Base-by-base conservation (phyloP, 2,329 filamentous ascomycete genomes). In the Pseudogymnoascus sp. region DNA sequence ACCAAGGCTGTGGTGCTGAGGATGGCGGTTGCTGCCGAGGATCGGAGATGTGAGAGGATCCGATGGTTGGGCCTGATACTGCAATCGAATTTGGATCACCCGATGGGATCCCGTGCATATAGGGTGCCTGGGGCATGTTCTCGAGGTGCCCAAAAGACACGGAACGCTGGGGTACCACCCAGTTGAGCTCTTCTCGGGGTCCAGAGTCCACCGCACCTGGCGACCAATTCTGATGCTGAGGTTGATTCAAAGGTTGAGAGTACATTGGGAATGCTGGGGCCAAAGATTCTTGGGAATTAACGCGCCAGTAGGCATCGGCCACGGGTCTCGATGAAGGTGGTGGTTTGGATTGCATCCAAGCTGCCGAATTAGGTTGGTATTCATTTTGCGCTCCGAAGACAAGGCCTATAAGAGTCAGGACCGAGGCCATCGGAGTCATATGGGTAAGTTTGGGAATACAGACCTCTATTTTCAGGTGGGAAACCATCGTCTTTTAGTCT, bases 211-310 rank as follows among this genome's bases (percentile, higher is more conserved):
- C 40, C 8, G 68, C 67, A 40, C 67, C 61, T 33, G 63, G 59
- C 31, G 70, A 65, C 72, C 72, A 74, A 62, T 66, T 70, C 41
- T 70, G 69, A 5, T 65, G 61, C n/a, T 67, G 67, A 16, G 67
- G 65, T 28, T 69, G 66, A 38, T 69, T 70, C 35, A 71, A 60
- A 43, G 78, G 75, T 21, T 77, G 75, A 5, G 76, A 74, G 67
- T 82, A 84, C 1, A 80, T 77, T 4, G 81, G 79, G 64, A 80
- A 81, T 2, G 78, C 79, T 0, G 80, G 75, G 3, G 79, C 79
- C 35, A 83, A 74, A 8, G 81, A 78, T 41, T 82, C 81, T 43
- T 80, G 75, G 8, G 80, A 70, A 67, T 80, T 83, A 5, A 76
- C 71, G 64, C 78, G 75, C 83, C 83, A 86, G 11, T 75, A 74